Base-by-base conservation (phyloP, 805 yeast species). In the Wickerhamomyces ciferrii region DNA sequence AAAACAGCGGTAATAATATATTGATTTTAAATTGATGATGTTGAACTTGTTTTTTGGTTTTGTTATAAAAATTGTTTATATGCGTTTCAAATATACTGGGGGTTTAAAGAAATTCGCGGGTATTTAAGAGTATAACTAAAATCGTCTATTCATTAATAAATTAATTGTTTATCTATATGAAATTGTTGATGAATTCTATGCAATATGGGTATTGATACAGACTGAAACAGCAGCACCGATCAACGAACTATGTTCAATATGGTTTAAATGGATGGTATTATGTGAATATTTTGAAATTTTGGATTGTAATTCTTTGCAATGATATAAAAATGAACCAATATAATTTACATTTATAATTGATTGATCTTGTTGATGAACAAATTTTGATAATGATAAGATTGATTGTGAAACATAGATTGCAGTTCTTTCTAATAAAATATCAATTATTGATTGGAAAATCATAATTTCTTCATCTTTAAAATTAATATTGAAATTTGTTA, bases 201-300 rank as follows among this genome's bases (percentile, higher is more conserved):
- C 6, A 2, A 2, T 14, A 11, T 34, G 37, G 4, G 21, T 20
- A 3, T 21, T 37, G 10, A 37, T 46, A 41, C 11, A 41, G 2
- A 81, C 80, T 17, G 78, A 77, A 39, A 78, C 71, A 13, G 79
- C 82, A 24, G 81, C 78, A 5, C 83, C 83, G 27, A 76, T 62
- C 9, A 78, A 63, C 15, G 78, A 71, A 44, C 79, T 74, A 50
- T 77, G 67, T 17, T 69, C 71, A 24, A 76, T 62, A 39, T 67
- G 62, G 44, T 59, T 63, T 43, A 78, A 65, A 20, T 63, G 62
- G 15, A 76, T 64, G n/a, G 49, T 45, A 8, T 65, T 61, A 11
- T 70, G 63, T 47, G 64, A 54, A 2, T 55, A 45, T 24, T 50
- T 45, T 4, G 59, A 53, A 23, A 51, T 65, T 54, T 32, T 59